These are phyloP conservation scores for Trapa bicornis DNA, from an alignment of 345 rosid genomes.

Conservation along the genomic window DNA sequence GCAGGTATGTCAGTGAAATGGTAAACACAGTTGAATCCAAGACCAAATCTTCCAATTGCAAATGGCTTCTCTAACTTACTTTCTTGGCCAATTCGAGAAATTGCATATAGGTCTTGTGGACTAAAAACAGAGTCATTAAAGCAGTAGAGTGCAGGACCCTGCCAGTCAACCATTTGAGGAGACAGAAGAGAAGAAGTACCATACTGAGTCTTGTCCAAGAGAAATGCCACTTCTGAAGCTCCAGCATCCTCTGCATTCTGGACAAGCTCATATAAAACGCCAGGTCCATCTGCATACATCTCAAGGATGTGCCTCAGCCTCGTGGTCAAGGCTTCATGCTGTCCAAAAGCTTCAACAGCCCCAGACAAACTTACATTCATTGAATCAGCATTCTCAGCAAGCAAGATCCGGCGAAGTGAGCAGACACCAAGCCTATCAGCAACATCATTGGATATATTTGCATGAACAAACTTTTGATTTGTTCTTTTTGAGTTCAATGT, in stretches of 20 bases:
- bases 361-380: slow-evolving; percentile 88
- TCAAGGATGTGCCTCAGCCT: slow-evolving; percentile 94
- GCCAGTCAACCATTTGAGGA: slow-evolving; percentile 99
- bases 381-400: slow-evolving; percentile 96
- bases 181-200: slow-evolving; percentile 94
- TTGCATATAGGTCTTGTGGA: slow-evolving; percentile 89
- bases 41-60: slow-evolving; percentile 91
- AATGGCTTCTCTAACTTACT: slow-evolving; percentile 93
- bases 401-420: slow-evolving; percentile 83
- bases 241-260: slow-evolving; percentile 98
- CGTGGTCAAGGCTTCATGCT: slow-evolving; percentile 94
- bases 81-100: slow-evolving; percentile 96
- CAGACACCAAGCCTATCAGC: slow-evolving; percentile 92
- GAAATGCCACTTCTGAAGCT: slow-evolving; percentile 83
- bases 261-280: slow-evolving; percentile 82
- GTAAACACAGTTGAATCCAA: slow-evolving; percentile 95
- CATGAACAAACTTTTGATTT: slow-evolving; percentile 68
- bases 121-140: slow-evolving; percentile 90
- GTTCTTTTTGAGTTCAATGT: slow-evolving; percentile 50
- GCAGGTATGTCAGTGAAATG: slow-evolving; percentile 90
- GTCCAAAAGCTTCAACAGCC: slow-evolving; percentile 98
- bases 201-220: slow-evolving; percentile 86
- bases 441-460: slow-evolving; percentile 89
- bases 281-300: slow-evolving; percentile 99
- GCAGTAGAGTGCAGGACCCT: slow-evolving; percentile 94